phyloP scores from a whole-genome alignment of 805 yeast species.

The Ogataea nitratoaversa region DNA sequence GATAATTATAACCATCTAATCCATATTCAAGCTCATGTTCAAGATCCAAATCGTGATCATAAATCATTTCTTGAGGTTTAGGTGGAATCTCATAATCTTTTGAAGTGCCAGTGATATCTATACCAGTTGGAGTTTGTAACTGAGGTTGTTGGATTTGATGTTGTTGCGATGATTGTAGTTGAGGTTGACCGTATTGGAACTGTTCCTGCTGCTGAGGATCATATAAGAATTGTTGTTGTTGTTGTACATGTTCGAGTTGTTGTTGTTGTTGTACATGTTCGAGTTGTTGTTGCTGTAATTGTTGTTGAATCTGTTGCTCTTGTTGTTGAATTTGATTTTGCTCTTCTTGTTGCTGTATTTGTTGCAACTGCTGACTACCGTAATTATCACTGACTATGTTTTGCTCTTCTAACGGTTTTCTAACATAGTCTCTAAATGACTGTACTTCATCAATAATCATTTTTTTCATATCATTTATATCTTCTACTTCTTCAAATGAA shows the following conservation, averaged over 20 bases:
- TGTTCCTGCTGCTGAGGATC: conserved; percentile 22
- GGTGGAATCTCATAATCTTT: conserved; percentile 55
- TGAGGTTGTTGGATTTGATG: conserved; percentile 27
- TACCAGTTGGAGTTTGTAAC: conserved; percentile 42
- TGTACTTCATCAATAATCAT: conserved; percentile 80
- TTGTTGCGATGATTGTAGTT: conserved; percentile 16
- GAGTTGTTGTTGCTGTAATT: conserved; percentile 14
- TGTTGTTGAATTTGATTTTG: conserved; percentile 17
- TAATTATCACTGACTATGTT: conserved; percentile 30
- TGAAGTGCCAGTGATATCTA: conserved; percentile 25
- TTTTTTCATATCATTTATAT: conserved; percentile 65
- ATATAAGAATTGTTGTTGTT: conserved; percentile 17
- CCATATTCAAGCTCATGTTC: conserved; percentile 70
- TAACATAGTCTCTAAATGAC: conserved; percentile 72
- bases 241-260: conserved; percentile 6
- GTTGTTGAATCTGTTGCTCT: conserved; percentile 14
- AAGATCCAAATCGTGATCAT: conserved; percentile 37
- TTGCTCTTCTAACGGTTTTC: conserved; percentile 63
- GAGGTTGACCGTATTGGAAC: conserved; percentile 9
- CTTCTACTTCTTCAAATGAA: conserved; percentile 80
- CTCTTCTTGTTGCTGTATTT: conserved; percentile 16
- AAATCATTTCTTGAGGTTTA: conserved; percentile 50
- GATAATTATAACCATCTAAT: conserved; percentile 44
- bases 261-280: conserved; percentile 22
- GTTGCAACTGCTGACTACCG: conserved; percentile 20